phyloP scores from a whole-genome alignment of 345 rosid species.

The Balakata baccata region DNA sequence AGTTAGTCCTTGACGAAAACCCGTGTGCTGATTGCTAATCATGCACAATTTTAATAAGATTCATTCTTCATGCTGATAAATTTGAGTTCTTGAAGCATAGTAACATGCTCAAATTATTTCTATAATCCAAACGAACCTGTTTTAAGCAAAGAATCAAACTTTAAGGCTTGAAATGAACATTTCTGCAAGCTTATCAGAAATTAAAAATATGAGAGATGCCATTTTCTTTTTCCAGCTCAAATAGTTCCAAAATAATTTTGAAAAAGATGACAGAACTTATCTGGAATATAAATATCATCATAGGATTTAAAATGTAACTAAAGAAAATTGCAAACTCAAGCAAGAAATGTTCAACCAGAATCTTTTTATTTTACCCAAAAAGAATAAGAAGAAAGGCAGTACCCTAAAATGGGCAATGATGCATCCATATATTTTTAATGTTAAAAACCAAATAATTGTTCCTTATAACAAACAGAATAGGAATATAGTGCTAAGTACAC shows the following conservation, averaged over 20 bases:
- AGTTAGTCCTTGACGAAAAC: slow-evolving; percentile 2
- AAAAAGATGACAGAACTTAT: slow-evolving; percentile 26
- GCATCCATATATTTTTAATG: not conserved
- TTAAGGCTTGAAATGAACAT: too few relatives aligned
- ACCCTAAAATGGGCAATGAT: not conserved
- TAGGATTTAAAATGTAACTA: not conserved
- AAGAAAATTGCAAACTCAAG: not conserved
- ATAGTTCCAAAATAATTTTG: not conserved
- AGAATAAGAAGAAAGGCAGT: not conserved
- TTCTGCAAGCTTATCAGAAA: too few relatives aligned
- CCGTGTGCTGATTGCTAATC: not conserved
- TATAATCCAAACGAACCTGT: too few relatives aligned
- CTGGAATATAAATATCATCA: slow-evolving; percentile 39
- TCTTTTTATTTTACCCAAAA: not conserved
- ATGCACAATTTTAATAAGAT: slow-evolving; percentile 4
- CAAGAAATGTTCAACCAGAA: not conserved
- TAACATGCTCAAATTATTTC: not conserved
- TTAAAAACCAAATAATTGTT: not conserved
- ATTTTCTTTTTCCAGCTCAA: not conserved
- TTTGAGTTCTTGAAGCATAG: not conserved
- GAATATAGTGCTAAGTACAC: not conserved
- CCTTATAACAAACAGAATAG: not conserved
- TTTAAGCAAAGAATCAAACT: too few relatives aligned
- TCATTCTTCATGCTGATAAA: not conserved
- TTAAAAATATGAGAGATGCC: too few relatives aligned